Evolutionary conservation across 495 filamentous ascomycete genomes (phyloP).

Genomic region (Tirmania nivea): DNA sequence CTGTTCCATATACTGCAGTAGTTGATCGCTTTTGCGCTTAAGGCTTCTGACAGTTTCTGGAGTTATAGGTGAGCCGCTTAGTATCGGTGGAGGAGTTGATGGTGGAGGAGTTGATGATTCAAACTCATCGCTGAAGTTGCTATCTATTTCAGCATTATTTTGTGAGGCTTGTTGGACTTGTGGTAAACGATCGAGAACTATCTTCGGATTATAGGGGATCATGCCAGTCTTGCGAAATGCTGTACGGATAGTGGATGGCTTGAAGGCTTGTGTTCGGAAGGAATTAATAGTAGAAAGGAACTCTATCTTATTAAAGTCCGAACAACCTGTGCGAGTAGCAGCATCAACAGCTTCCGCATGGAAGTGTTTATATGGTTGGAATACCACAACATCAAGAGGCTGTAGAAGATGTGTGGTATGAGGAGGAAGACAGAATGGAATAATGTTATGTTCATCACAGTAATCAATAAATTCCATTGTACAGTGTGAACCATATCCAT

Average conservation of each 20-base stretch:
- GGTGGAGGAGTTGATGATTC: too few species aligned
- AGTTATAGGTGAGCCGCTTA: too few species aligned
- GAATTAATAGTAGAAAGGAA: not conserved
- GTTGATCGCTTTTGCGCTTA: too few species aligned
- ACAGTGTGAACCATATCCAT: conserved; percentile 4
- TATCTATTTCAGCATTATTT: too few species aligned
- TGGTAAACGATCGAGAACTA: not conserved
- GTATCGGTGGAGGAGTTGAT: too few species aligned
- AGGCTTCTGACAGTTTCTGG: too few species aligned
- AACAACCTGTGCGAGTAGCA: not conserved
- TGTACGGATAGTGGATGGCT: not conserved
- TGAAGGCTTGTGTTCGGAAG: not conserved
- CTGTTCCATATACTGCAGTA: too few species aligned
- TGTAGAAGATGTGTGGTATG: conserved; percentile 6
- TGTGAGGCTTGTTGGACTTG: not conserved
- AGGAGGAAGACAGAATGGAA: conserved; percentile 5
- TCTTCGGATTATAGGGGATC: not conserved
- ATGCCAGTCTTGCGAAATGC: not conserved
- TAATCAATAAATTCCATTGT: conserved; percentile 8
- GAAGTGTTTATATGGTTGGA: not conserved
- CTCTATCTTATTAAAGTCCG: not conserved
- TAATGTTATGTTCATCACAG: conserved; percentile 3
- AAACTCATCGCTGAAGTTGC: too few species aligned
- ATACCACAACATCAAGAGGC: conserved; percentile 4
- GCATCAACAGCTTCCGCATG: conserved; percentile 5